Evolutionary conservation across 192 early-diverging fungal species (phyloP).

Genomic region (Coemansia asiatica): DNA sequence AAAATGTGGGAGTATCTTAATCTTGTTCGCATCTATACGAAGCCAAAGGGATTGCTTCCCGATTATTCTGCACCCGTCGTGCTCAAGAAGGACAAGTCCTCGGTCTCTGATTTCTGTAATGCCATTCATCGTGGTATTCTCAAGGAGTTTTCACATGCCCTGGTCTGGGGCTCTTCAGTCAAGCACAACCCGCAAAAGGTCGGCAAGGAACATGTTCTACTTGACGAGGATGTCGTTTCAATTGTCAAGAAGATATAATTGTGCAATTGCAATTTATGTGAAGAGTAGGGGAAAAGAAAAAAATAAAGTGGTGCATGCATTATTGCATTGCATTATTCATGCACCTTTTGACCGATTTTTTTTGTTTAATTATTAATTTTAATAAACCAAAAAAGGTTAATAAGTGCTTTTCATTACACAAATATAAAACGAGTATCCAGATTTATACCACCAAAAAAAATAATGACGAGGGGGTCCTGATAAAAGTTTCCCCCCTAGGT

Average conservation of each 20-base stretch:
- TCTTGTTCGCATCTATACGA: constrained; percentile 82
- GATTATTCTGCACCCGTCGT: constrained; percentile 95
- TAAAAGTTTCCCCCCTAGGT: too few relatives aligned
- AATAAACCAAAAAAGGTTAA: too few relatives aligned
- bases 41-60: constrained; percentile 93
- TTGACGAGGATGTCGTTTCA: constrained; percentile 97
- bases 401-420: too few relatives aligned
- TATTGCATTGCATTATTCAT: neutral
- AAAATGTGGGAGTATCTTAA: constrained; percentile 77
- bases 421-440: too few relatives aligned
- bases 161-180: constrained; percentile 94
- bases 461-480: too few relatives aligned
- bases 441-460: too few relatives aligned
- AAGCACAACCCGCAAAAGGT: constrained; percentile 99
- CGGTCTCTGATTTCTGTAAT: constrained; percentile 94
- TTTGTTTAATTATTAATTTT: too few relatives aligned
- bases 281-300: neutral
- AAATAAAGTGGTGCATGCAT: neutral
- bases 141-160: constrained; percentile 86
- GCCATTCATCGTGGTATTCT: constrained; percentile 93
- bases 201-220: constrained; percentile 85
- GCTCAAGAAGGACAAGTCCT: constrained; percentile 64
- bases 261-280: neutral
- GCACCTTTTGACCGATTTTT: too few relatives aligned
- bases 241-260: constrained; percentile 65